Evolutionary conservation across 306 rosid species (phyloP), one percentile per base, ranked within the genome.

Genomic region (Carpinus viminea): DNA sequence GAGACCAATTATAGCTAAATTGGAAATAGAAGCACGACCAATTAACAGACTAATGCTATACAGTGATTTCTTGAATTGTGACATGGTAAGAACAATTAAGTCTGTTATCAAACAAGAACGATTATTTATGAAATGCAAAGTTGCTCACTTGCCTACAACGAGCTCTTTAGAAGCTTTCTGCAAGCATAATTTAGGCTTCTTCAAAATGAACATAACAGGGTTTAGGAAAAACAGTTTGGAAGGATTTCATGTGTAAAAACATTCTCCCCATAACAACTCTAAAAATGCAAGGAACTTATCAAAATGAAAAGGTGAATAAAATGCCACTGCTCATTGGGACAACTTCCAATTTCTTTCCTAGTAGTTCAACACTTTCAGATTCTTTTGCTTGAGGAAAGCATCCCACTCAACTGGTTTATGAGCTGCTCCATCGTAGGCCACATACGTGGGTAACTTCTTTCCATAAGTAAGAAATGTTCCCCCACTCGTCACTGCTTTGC

Each of bases 371-470:
- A 48, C 52, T 48, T 48, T 48, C 52, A 48, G 52, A 48, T 48
- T 48, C 52, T 48, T 48, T 48, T 4, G 15, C 52, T 11, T 48
- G 52, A 48, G 12, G 52, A 48, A 48, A 9, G 52, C 52, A 48
- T 48, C 52, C 52, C 52, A 48, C 52, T 48, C 52, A 11, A 48
- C 16, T 48, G 75, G 75, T 51, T 51, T 72, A 13, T 36, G 61
- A 72, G 52, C 61, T 21, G 16, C 75, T 72, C 61, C 75, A 48
- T 72, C 62, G 56, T 54, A 73, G 66, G 52, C 45, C 16, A 36
- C 47, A 13, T 15, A 10, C 48, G 6, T 4, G 5, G 47, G 47
- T 15, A 34, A 34, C 20, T 34, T 65, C 70, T 34, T 65, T 13
- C 3, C 70, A 38, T 51, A 28, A 0, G 75, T 21, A 17, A 72